phyloP scores from a whole-genome alignment of 225 moss, liverwort and hornwort species.

The Pleurozium schreberi region DNA sequence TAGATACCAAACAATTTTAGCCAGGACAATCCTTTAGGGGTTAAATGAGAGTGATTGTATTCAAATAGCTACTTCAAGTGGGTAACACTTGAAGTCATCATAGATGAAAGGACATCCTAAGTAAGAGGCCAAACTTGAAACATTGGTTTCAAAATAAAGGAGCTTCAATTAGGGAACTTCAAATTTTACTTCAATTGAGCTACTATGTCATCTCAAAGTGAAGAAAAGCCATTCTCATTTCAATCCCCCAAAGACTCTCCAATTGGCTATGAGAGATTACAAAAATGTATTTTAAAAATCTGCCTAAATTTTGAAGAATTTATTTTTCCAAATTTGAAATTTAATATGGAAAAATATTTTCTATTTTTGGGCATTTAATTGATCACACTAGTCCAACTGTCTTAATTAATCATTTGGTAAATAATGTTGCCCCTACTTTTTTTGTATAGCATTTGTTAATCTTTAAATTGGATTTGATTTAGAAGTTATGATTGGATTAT shows the following conservation, averaged over 20 bases:
- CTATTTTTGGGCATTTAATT: neutral
- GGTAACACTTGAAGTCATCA: rapidly evolving
- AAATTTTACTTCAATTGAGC: no score
- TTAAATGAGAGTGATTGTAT: neutral
- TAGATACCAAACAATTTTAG: no score
- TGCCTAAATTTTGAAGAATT: rapidly evolving
- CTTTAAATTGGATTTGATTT: neutral
- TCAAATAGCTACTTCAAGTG: rapidly evolving
- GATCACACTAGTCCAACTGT: neutral
- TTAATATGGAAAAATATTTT: neutral
- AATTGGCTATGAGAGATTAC: no score
- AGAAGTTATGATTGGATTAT: neutral
- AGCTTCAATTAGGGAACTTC: no score
- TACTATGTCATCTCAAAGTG: neutral
- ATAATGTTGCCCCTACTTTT: neutral
- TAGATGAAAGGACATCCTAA: neutral
- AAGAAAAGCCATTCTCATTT: neutral
- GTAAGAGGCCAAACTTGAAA: neutral
- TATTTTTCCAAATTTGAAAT: no score
- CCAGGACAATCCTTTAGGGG: no score
- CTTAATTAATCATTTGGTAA: neutral
- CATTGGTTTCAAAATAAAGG: neutral
- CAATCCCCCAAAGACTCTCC: rapidly evolving
- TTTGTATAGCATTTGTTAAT: rapidly evolving
- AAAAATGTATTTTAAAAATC: no score